A percentile compares a stretch with the other conserved stretches of the same genome.
These are phyloP conservation scores for Curvularia sp. DNA, from an alignment of 2,329 filamentous ascomycete genomes.

Conservation along the genomic window DNA sequence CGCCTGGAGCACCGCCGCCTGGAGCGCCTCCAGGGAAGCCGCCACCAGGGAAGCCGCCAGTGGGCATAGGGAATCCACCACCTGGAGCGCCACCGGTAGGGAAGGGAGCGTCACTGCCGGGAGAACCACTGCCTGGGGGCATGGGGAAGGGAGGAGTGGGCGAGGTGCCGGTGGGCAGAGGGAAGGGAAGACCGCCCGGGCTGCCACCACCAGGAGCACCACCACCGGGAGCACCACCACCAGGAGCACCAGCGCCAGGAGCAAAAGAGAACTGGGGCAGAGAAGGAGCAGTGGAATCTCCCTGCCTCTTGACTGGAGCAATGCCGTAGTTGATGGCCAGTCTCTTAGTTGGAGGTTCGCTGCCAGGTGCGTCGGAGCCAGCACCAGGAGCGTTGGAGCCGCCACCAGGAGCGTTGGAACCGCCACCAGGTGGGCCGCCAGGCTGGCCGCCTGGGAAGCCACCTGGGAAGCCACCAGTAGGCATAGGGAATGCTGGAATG, in stretches of 20 bases:
- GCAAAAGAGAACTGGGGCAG: slow-evolving; percentile 24
- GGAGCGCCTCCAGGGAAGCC: neutral
- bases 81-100: too few relatives aligned
- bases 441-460: neutral
- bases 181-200: neutral
- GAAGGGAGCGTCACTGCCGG: too few relatives aligned
- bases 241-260: slow-evolving; percentile 3
- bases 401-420: neutral
- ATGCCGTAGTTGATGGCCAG: slow-evolving; percentile 28
- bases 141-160: neutral
- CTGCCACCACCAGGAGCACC: neutral
- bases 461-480: slow-evolving; percentile 7
- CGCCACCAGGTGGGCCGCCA: too few relatives aligned
- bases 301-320: slow-evolving; percentile 18
- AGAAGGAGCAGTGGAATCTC: slow-evolving; percentile 8
- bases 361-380: neutral
- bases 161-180: slow-evolving; percentile 1
- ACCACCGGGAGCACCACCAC: neutral
- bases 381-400: neutral
- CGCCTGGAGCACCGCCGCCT: too few relatives aligned
- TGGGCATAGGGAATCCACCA: slow-evolving; percentile 6
- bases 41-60: neutral
- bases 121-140: neutral
- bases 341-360: neutral
- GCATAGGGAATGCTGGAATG: neutral